phyloP scores from a whole-genome alignment of 768 basidiomycete species.

The Gyrodon lividus region DNA sequence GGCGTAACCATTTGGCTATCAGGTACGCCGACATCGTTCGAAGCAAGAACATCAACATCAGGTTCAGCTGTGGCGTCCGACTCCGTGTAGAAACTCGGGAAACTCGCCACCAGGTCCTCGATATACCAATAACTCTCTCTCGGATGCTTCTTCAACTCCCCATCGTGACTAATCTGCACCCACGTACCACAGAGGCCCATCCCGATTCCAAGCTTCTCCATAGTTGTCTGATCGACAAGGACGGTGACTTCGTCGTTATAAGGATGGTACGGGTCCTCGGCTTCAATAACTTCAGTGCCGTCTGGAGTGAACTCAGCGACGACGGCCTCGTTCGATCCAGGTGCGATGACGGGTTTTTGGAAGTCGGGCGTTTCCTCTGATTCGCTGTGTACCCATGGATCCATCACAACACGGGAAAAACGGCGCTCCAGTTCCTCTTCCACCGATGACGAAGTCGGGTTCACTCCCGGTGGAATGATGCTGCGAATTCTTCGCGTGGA shows the following conservation, averaged over 20 bases:
- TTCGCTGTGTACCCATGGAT: constrained; percentile 44
- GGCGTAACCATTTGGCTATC: too few relatives aligned
- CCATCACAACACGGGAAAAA: constrained; percentile 49
- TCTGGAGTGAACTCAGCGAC: constrained; percentile 7
- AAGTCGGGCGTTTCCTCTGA: constrained; percentile 39
- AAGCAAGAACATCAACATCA: not conserved
- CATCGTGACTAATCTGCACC: constrained; percentile 31
- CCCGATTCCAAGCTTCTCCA: constrained; percentile 19
- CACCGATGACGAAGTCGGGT: constrained; percentile 21
- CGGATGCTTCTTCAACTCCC: constrained; percentile 3
- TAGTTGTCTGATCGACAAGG: constrained; percentile 22
- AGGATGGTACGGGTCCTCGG: constrained; percentile 37
- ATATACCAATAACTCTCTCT: constrained; percentile 53
- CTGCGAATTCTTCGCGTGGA: constrained; percentile 58
- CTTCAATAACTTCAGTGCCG: not conserved
- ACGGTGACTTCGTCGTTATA: constrained; percentile 29
- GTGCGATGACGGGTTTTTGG: constrained; percentile 31
- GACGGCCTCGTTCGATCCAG: constrained; percentile 29
- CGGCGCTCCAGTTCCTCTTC: constrained; percentile 42
- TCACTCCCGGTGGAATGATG: constrained; percentile 37
- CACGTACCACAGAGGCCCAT: constrained; percentile 37
- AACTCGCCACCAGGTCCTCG: constrained; percentile 46
- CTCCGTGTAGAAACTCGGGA: constrained; percentile 50
- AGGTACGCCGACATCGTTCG: not conserved
- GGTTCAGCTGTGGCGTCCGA: constrained; percentile 3